Evolutionary conservation across 371 early-diverging fungal species (phyloP).

Genomic region (Mortierella sp.): DNA sequence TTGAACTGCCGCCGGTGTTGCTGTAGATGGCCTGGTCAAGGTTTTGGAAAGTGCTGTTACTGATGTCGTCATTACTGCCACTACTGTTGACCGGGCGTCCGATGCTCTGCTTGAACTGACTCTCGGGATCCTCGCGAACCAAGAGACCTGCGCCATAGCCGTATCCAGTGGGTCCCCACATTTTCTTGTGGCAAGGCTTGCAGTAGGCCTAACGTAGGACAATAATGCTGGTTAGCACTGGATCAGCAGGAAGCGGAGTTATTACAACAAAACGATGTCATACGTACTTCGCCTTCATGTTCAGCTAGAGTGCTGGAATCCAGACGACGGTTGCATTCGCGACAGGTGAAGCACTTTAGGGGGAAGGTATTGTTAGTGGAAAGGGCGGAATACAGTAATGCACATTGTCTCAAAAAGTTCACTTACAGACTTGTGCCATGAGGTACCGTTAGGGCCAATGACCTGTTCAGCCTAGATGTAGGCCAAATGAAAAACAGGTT

Average conservation of each 20-base stretch:
- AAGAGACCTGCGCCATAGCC: constrained; percentile 40
- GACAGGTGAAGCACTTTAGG: constrained; percentile 48
- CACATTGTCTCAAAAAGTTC: neutral
- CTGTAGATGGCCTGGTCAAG: constrained; percentile 16
- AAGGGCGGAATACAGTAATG: neutral
- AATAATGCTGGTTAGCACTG: too few species aligned
- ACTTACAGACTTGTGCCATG: constrained; percentile 50
- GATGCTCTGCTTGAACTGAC: constrained; percentile 45
- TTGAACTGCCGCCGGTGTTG: constrained; percentile 26
- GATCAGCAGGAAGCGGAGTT: too few species aligned
- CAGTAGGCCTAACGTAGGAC: constrained; percentile 54
- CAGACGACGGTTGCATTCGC: constrained; percentile 45
- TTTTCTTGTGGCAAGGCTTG: constrained; percentile 47
- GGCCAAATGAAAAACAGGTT: neutral
- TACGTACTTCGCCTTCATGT: constrained; percentile 46
- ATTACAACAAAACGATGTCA: too few species aligned
- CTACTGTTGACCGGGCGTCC: constrained; percentile 34
- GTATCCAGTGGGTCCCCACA: constrained; percentile 53
- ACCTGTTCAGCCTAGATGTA: constrained; percentile 53
- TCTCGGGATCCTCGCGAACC: constrained; percentile 45
- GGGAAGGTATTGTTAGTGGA: too few species aligned
- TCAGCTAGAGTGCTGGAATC: constrained; percentile 51
- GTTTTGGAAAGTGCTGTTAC: constrained; percentile 3
- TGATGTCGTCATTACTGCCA: constrained; percentile 11
- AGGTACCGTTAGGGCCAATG: constrained; percentile 43